Percentiles rank a stretch among this genome's conserved stretches.
Evolutionary conservation across 2,329 filamentous ascomycete species (phyloP).

Genomic region (Gyromitra esculenta): DNA sequence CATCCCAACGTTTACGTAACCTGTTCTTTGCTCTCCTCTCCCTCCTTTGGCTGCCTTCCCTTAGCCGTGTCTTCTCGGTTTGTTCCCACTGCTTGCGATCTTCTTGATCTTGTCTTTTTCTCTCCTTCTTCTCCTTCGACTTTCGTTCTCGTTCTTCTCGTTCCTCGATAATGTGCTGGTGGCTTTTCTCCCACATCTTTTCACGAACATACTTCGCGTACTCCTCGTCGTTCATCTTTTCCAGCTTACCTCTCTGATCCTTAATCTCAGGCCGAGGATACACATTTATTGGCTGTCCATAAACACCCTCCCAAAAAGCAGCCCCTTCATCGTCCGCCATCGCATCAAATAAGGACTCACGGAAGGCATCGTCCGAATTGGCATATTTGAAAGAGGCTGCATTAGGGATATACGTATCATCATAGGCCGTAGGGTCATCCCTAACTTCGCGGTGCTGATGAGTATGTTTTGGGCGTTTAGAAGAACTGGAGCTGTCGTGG

Average conservation of each 20-base stretch:
- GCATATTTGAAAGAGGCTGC: slow-evolving; percentile 58
- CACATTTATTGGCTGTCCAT: slow-evolving; percentile 90
- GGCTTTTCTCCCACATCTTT: slow-evolving; percentile 95
- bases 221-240: slow-evolving; percentile 91
- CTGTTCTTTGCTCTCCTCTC: slow-evolving; percentile 65
- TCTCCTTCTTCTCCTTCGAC: slow-evolving; percentile 63
- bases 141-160: slow-evolving; percentile 70
- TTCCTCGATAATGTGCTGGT: slow-evolving; percentile 83
- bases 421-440: slow-evolving; percentile 60
- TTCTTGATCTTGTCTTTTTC: slow-evolving; percentile 62
- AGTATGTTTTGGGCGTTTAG: slow-evolving; percentile 50
- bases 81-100: slow-evolving; percentile 63
- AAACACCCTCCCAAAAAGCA: slow-evolving; percentile 94
- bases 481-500: slow-evolving; percentile 17
- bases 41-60: slow-evolving; percentile 72
- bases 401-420: slow-evolving; percentile 61
- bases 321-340: slow-evolving; percentile 97
- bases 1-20: slow-evolving; percentile 68
- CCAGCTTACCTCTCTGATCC: slow-evolving; percentile 68
- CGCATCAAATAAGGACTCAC: slow-evolving; percentile 94
- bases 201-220: slow-evolving; percentile 85
- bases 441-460: slow-evolving; percentile 13
- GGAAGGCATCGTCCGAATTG: slow-evolving; percentile 79
- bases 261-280: slow-evolving; percentile 69
- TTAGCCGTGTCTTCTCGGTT: slow-evolving; percentile 75